Percentiles rank a stretch among this genome's conserved stretches.
These are phyloP conservation scores for Macroventuria anomochaeta DNA, from an alignment of 2,329 filamentous ascomycete genomes.

Conservation along the genomic window DNA sequence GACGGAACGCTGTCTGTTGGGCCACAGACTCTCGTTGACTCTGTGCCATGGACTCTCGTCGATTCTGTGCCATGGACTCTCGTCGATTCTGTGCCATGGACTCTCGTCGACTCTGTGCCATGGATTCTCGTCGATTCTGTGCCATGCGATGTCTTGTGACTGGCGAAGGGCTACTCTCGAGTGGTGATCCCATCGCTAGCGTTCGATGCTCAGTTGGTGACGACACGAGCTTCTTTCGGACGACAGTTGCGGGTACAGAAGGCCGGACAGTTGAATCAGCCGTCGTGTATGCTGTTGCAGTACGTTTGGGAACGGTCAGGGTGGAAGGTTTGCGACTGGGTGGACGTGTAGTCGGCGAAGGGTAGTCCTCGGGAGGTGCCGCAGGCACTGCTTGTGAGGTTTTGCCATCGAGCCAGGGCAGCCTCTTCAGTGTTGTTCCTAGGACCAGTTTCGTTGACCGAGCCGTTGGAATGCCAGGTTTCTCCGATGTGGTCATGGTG, in stretches of 20 bases:
- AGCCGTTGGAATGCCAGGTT: not conserved
- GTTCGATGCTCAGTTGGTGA: slow-evolving; percentile 10
- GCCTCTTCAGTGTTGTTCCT: slow-evolving; percentile 24
- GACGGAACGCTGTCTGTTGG: slow-evolving; percentile 3
- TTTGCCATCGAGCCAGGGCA: slow-evolving; percentile 44
- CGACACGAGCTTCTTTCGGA: slow-evolving; percentile 15
- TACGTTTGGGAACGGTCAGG: not conserved
- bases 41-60: no score
- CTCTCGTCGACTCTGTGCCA: no score
- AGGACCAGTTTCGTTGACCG: slow-evolving; percentile 16
- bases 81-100: no score
- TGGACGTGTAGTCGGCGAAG: slow-evolving; percentile 13
- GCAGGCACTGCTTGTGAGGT: slow-evolving; percentile 9
- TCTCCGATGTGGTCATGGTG: not conserved
- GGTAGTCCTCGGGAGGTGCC: slow-evolving; percentile 3
- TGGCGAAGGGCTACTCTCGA: slow-evolving; percentile 26
- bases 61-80: no score
- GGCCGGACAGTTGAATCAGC: not conserved
- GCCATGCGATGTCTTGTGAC: slow-evolving; percentile 24
- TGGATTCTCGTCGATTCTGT: no score
- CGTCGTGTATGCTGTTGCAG: not conserved
- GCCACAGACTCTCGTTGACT: no score
- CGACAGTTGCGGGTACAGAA: not conserved
- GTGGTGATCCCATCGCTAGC: slow-evolving; percentile 12
- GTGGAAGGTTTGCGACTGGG: slow-evolving; percentile 9